Percentiles rank a stretch among this genome's conserved stretches.
Conservation (phyloP, 1,139 yeast genomes). For the Yamadazyma blattariae region DNA sequence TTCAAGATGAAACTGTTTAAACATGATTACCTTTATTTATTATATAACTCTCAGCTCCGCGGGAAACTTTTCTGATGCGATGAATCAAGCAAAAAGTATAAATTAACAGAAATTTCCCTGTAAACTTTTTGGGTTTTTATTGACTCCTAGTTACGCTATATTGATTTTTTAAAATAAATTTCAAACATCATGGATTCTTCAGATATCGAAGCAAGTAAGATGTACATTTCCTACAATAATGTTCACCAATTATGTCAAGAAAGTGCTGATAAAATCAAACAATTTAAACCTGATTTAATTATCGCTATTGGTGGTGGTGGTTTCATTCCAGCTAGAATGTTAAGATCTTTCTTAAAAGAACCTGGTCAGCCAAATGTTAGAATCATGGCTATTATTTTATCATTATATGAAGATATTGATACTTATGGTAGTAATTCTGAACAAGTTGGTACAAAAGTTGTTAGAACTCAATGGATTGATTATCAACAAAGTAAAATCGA, state of each 20-base stretch:
- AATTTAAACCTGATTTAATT: conserved; percentile 78
- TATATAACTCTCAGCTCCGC: background rate
- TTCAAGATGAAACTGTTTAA: too few species aligned
- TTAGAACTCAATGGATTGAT: conserved; percentile 95
- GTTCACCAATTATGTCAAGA: conserved; percentile 92
- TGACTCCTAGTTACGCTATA: too few species aligned
- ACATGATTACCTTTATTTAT: too few species aligned
- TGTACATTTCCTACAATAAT: conserved; percentile 87
- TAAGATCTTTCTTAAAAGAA: conserved; percentile 84
- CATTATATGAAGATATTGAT: conserved; percentile 81
- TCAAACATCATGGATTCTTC: too few species aligned
- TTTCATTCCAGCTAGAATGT: conserved; percentile 92
- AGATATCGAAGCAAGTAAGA: conserved; percentile 54
- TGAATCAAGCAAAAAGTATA: conserved; percentile 1
- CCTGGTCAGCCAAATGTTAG: conserved; percentile 87
- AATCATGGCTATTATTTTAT: conserved; percentile 89
- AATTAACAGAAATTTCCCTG: conserved; percentile 2
- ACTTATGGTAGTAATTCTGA: conserved; percentile 60
- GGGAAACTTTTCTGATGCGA: conserved; percentile 1
- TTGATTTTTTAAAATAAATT: too few species aligned
- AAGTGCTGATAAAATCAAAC: conserved; percentile 68
- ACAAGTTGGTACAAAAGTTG: conserved; percentile 76
- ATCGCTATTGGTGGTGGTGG: conserved; percentile 96
- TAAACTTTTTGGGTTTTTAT: conserved; percentile 2
- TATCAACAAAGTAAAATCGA: conserved; percentile 63